These are phyloP conservation scores for Pisolithus albus DNA, from an alignment of 768 basidiomycete genomes.

Conservation along the genomic window DNA sequence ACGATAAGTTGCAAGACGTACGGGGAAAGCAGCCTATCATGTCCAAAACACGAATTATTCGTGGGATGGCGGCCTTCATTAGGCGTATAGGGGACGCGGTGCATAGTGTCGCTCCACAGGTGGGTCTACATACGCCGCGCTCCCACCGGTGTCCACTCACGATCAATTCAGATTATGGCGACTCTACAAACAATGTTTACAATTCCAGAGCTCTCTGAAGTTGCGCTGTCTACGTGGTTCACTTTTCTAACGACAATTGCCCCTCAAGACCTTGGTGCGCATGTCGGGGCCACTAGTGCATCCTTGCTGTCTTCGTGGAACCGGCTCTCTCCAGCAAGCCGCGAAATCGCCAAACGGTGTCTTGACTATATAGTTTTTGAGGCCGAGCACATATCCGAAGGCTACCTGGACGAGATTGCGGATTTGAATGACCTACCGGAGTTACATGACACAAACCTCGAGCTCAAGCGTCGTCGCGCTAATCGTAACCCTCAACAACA, in stretches of 20 bases:
- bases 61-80: conserved; percentile 72
- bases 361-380: conserved; percentile 67
- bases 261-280: conserved; percentile 67
- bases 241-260: conserved; percentile 65
- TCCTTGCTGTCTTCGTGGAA: conserved; percentile 77
- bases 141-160: not conserved
- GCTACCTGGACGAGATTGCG: conserved; percentile 69
- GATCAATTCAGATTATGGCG: conserved; percentile 75
- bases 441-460: conserved; percentile 37
- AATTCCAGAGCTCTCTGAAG: conserved; percentile 67
- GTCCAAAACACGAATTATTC: conserved; percentile 71
- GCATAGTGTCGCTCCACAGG: conserved; percentile 81
- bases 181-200: conserved; percentile 86
- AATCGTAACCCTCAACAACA: conserved; percentile 47
- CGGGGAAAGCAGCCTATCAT: conserved; percentile 65
- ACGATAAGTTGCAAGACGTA: conserved; percentile 80
- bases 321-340: conserved; percentile 46
- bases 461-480: conserved; percentile 40
- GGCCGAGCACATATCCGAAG: conserved; percentile 45
- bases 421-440: conserved; percentile 71
- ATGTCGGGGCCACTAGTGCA: conserved; percentile 83
- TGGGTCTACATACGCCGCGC: conserved; percentile 26
- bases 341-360: conserved; percentile 47
- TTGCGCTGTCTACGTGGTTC: conserved; percentile 75
- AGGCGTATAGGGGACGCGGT: conserved; percentile 63